phyloP scores from a whole-genome alignment of 805 yeast species.

The Kluyveromyces aestuarii region DNA sequence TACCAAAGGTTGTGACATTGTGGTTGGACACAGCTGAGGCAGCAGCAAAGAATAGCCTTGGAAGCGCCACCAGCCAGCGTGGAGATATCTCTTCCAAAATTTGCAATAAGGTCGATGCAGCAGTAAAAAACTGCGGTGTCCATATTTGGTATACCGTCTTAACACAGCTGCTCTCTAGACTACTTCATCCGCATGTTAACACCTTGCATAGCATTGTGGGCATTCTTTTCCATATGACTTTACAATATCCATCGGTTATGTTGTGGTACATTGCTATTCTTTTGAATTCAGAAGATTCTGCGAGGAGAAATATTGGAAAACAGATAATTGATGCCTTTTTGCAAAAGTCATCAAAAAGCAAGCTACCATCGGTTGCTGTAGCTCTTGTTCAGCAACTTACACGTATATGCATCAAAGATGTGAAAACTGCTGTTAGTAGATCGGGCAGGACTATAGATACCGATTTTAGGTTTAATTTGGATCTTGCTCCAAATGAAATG shows the following conservation, averaged over 20 bases:
- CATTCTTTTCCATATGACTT: constrained; percentile 50
- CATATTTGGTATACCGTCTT: constrained; percentile 74
- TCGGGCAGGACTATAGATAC: constrained; percentile 26
- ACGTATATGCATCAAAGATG: constrained; percentile 20
- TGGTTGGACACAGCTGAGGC: constrained; percentile 72
- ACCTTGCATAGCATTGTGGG: constrained; percentile 47
- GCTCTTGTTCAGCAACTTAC: constrained; percentile 15
- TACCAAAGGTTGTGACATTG: constrained; percentile 82
- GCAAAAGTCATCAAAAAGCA: constrained; percentile 5
- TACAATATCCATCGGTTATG: constrained; percentile 68
- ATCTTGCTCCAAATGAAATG: constrained; percentile 38
- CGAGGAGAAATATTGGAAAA: constrained; percentile 39
- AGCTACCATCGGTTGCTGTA: constrained; percentile 17
- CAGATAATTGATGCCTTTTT: constrained; percentile 32
- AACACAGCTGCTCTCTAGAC: constrained; percentile 77
- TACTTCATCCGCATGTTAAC: constrained; percentile 49
- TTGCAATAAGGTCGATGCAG: constrained; percentile 38
- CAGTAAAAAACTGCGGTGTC: constrained; percentile 39
- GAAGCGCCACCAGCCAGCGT: constrained; percentile 21
- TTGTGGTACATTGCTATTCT: constrained; percentile 68
- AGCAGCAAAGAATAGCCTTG: constrained; percentile 10
- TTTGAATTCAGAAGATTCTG: constrained; percentile 44
- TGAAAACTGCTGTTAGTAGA: constrained; percentile 14
- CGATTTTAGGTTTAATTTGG: constrained; percentile 37
- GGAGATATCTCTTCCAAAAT: constrained; percentile 30